Evolutionary conservation across 371 early-diverging fungal genomes (phyloP), one percentile per base, ranked within the genome.

Genomic region (Rhizomucor miehei): DNA sequence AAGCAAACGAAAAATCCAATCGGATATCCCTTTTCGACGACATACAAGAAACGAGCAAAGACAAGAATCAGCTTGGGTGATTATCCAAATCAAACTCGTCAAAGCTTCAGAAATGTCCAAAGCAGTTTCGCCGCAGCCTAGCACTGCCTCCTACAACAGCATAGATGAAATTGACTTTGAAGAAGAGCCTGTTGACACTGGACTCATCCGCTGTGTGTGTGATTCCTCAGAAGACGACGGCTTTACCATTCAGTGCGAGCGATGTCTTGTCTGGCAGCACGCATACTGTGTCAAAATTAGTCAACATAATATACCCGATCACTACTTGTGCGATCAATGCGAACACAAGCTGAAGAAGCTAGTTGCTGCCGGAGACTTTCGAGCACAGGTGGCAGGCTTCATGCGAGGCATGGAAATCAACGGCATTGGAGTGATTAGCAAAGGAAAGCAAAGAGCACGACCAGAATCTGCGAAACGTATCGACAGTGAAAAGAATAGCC

Each of bases 201-300:
- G 90, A 6, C 79, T 89, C 16, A 93, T 99, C 64, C 90, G 96
- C 25, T 97, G 99, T 71, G 91, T 99, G 48, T 99, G 99, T 75
- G 86, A 84, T 24, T 86, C 81, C 48, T 82, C 84, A 34, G 93
- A 95, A 51, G 99, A 99, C 73, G 99, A 99, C 78, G 99, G 99
- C 36, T 98, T 90, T 51, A 99, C 98, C 1, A 93, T 99, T 41
- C 95, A 96, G 60, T 98, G 98, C 70, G 98, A 98, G 48, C 71
- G 80, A 41, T 98, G 98, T 71, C 62, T 83, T 2, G 93, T 92
- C 1, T 98, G 98, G 98, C 98, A 98, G 65, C 98, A 98, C 67
- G 88, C 86, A 1, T 82, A 81, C 36, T 98, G 98, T 67, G 88
- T 98, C 16, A 63, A 62, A n/a, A 62, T 69, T n/a, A 65, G 51